These are phyloP conservation scores for Myriosclerotinia duriaeana DNA, from an alignment of 2,329 filamentous ascomycete genomes.

Conservation along the genomic window DNA sequence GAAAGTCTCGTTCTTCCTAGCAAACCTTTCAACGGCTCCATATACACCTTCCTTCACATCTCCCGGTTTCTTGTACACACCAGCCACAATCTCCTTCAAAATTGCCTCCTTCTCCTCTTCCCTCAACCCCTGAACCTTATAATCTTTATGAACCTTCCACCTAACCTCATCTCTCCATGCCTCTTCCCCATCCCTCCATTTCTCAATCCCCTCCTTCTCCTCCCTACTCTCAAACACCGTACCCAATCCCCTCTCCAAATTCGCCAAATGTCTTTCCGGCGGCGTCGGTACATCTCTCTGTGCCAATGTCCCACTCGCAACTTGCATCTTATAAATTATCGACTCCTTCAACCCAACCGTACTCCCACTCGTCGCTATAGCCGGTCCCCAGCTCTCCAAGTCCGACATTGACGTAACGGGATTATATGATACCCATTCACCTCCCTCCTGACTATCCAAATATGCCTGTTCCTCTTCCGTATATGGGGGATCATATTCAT, in stretches of 20 bases:
- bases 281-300: slow-evolving; percentile 24
- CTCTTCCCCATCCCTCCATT: slow-evolving; percentile 18
- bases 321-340: slow-evolving; percentile 35
- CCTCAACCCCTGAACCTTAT: slow-evolving; percentile 24
- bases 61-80: slow-evolving; percentile 35
- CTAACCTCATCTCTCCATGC: slow-evolving; percentile 10
- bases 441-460: slow-evolving; percentile 31
- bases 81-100: slow-evolving; percentile 36
- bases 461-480: slow-evolving; percentile 34
- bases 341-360: slow-evolving; percentile 33
- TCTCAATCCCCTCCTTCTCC: slow-evolving; percentile 25
- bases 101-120: slow-evolving; percentile 31
- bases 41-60: slow-evolving; percentile 26
- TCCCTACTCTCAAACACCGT: slow-evolving; percentile 36
- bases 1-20: slow-evolving; percentile 40
- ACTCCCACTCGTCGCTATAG: slow-evolving; percentile 31
- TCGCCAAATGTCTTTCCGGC: slow-evolving; percentile 29
- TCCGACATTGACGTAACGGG: slow-evolving; percentile 33
- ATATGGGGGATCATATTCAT: slow-evolving; percentile 28
- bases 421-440: slow-evolving; percentile 33
- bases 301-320: slow-evolving; percentile 32
- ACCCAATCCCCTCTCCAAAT: slow-evolving; percentile 30
- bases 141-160: slow-evolving; percentile 12
- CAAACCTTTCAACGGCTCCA: slow-evolving; percentile 31
- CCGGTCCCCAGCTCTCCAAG: slow-evolving; percentile 31